Evolutionary conservation across 2,329 filamentous ascomycete genomes (phyloP).

Genomic region (Cercospora citrullina): DNA sequence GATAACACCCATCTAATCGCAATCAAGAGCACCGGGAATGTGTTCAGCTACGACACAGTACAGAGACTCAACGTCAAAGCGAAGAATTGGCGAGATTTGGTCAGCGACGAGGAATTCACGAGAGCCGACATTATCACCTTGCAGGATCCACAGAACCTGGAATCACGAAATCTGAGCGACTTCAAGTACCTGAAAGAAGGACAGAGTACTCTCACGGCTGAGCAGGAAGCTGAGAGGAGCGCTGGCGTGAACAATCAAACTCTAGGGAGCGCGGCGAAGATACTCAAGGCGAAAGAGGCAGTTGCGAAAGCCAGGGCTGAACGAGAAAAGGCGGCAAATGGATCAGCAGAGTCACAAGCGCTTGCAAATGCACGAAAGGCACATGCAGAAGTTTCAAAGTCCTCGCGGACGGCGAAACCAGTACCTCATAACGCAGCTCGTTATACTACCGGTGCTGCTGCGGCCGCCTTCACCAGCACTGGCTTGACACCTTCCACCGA

Average conservation of each 20-base stretch:
- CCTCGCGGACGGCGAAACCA: conserved; percentile 37
- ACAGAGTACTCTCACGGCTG: conserved; percentile 62
- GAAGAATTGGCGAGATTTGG: conserved; percentile 90
- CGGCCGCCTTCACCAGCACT: conserved; percentile 92
- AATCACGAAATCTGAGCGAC: conserved; percentile 75
- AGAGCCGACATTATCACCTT: conserved; percentile 93
- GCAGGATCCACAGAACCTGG: conserved; percentile 91
- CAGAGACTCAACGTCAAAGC: conserved; percentile 94
- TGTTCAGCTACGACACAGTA: conserved; percentile 94
- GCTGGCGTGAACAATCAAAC: conserved; percentile 70
- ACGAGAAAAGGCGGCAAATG: conserved; percentile 49
- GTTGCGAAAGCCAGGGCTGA: conserved; percentile 86
- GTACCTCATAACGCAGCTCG: conserved; percentile 79
- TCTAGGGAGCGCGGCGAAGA: conserved; percentile 77
- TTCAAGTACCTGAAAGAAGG: conserved; percentile 92
- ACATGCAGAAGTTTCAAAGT: conserved; percentile 34
- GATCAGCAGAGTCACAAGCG: conserved; percentile 40
- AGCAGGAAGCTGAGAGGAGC: conserved; percentile 67
- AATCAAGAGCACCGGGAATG: conserved; percentile 82
- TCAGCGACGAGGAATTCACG: conserved; percentile 82
- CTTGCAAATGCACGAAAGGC: conserved; percentile 60
- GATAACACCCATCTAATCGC: conserved; percentile 98
- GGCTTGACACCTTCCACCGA: conserved; percentile 90
- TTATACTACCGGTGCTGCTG: conserved; percentile 87
- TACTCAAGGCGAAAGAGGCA: conserved; percentile 85